phyloP scores from a whole-genome alignment of 768 basidiomycete species.

The Floccularia luteovirens region DNA sequence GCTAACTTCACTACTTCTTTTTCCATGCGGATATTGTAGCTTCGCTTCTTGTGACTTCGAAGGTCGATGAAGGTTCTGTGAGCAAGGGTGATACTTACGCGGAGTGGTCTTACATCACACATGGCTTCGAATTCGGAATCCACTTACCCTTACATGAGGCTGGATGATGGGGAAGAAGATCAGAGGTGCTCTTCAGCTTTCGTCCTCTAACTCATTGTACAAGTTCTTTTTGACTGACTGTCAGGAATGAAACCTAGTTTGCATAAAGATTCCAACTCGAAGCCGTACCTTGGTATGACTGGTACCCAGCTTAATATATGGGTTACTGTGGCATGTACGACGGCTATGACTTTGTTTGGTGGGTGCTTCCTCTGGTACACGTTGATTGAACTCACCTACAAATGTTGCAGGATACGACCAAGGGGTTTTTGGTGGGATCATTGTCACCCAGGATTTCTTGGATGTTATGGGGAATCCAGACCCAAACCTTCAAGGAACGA shows the following conservation, averaged over 20 bases:
- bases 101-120: no score
- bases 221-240: neutral
- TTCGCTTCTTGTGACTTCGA: no score
- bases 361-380: constrained; percentile 2
- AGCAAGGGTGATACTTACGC: no score
- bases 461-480: constrained; percentile 39
- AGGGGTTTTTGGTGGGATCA: constrained; percentile 46
- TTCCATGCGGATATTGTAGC: no score
- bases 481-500: constrained; percentile 36
- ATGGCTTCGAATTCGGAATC: constrained; percentile 11
- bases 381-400: neutral
- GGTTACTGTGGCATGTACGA: constrained; percentile 42
- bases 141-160: constrained; percentile 13
- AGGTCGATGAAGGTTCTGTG: no score
- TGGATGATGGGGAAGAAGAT: constrained; percentile 6
- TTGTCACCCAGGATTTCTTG: constrained; percentile 38
- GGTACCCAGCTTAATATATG: constrained; percentile 35
- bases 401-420: constrained; percentile 35
- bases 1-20: no score
- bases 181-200: constrained; percentile 1
- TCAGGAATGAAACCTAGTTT: neutral
- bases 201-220: constrained; percentile 1
- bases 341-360: constrained; percentile 47
- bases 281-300: constrained; percentile 35
- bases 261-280: constrained; percentile 5